Percentiles rank a stretch among this genome's conserved stretches.
These are phyloP conservation scores for Trichoderma oligosporum DNA, from an alignment of 2,329 filamentous ascomycete genomes.

Conservation along the genomic window DNA sequence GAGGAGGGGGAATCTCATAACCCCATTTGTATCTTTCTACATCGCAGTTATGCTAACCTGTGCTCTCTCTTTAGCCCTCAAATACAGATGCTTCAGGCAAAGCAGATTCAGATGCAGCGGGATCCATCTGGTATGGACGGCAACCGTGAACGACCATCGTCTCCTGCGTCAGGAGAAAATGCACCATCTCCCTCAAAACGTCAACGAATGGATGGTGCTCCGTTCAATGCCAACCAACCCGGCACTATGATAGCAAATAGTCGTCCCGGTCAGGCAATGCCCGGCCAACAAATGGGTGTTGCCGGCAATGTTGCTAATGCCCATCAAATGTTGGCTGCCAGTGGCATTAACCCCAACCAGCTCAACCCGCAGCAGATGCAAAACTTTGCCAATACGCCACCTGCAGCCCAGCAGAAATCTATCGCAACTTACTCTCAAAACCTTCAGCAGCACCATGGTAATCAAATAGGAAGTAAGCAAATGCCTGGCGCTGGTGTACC, in stretches of 20 bases:
- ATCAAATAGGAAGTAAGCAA: conserved; percentile 72
- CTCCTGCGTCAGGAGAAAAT: conserved; percentile 78
- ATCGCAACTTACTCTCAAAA: conserved; percentile 84
- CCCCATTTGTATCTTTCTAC: no score
- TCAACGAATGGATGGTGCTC: conserved; percentile 68
- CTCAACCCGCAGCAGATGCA: conserved; percentile 76
- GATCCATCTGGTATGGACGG: conserved; percentile 85
- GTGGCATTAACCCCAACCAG: conserved; percentile 71
- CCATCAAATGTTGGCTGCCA: conserved; percentile 60
- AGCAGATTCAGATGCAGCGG: conserved; percentile 80
- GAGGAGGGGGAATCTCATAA: background rate
- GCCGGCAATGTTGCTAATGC: conserved; percentile 44
- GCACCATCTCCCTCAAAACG: conserved; percentile 91
- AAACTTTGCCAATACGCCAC: conserved; percentile 52
- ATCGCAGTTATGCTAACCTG: background rate
- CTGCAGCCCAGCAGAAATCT: conserved; percentile 70
- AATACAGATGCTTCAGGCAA: conserved; percentile 71
- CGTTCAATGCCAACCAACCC: conserved; percentile 67
- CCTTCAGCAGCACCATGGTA: conserved; percentile 76
- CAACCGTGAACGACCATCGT: conserved; percentile 74
- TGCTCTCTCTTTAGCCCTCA: conserved; percentile 51
- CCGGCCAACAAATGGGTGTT: conserved; percentile 62
- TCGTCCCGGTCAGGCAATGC: conserved; percentile 66
- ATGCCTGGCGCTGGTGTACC: conserved; percentile 70
- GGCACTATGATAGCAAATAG: conserved; percentile 68